Evolutionary conservation across 306 rosid genomes (phyloP), one percentile per base, ranked within the genome.

Genomic region (Phaseolus lunatus): DNA sequence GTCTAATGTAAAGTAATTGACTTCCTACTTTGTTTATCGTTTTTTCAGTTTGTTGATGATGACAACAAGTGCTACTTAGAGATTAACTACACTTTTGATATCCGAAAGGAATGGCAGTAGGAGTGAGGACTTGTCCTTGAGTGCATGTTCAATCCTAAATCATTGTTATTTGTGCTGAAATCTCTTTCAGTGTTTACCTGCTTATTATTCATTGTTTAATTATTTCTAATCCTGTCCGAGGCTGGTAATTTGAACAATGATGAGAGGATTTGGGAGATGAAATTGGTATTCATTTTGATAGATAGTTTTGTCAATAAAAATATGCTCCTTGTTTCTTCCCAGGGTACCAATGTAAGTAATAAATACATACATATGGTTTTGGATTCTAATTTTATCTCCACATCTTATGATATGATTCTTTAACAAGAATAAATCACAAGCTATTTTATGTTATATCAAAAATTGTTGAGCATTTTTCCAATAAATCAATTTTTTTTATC

Each of bases 11-110:
- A 15, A 23, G 27, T 73, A n/a, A 19, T 61, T 57, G 48, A 53
- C 7, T 73, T 73, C 2, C 7, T 23, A 16, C 20, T 56, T 67
- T 10, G 27, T 43, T 79, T 26, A 58, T 43, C 0, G 31, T 31
- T 43, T 82, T 75, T 78, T 22, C 92, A 93, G 97, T 91, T 93
- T 82, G 75, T 81, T 73, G 98, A 93, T 74, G 98, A 93, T 69
- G 97, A 93, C 88, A 87, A 91, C 86, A 91, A 90, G 82, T 88
- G 97, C 90, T 84, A 90, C 88, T 87, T 91, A 92, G 97, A 91
- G 90, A 91, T 93, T 84, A 91, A 91, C 83, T 93, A 93, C 87
- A 85, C 87, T 52, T 91, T 93, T 68, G 96, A 93, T 53, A 93
- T 93, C 80, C 75, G 86, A 73, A 93, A 84, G 82, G 96, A 93